Conservation (phyloP, 116 monocot species). For the Dioscorea cayenensis region DNA sequence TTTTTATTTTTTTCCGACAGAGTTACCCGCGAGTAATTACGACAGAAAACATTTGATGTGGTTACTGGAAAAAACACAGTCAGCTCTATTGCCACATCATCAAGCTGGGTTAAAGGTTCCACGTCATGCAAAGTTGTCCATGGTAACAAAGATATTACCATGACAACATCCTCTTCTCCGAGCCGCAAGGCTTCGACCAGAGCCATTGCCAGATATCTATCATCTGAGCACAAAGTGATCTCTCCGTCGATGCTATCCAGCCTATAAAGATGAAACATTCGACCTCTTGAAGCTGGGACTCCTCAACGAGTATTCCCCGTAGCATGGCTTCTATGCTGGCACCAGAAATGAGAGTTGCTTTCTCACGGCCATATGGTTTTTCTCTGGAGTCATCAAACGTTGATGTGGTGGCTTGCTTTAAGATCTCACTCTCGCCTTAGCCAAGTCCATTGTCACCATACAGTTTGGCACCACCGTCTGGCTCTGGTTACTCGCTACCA, state of each 20-base stretch:
- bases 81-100: too few species aligned
- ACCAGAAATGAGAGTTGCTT: constrained; percentile 81
- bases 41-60: too few species aligned
- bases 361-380: too few species aligned
- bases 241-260: constrained; percentile 68
- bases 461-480: constrained; percentile 60
- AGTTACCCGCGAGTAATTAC: too few species aligned
- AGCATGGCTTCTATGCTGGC: constrained; percentile 21
- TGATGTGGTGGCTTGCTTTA: constrained; percentile 87
- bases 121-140: too few species aligned
- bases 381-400: constrained; percentile 58
- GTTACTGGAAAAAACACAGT: too few species aligned
- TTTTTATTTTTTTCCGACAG: too few species aligned
- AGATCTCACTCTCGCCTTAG: too few species aligned
- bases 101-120: too few species aligned
- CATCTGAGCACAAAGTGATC: constrained; percentile 70
- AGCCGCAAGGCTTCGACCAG: too few species aligned
- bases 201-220: constrained; percentile 84
- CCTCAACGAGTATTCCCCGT: constrained; percentile 25
- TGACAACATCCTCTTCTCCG: too few species aligned
- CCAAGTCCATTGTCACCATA: constrained; percentile 95
- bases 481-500: constrained; percentile 10
- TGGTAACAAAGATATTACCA: too few species aligned
- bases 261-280: constrained; percentile 46
- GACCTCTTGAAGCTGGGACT: constrained; percentile 84